Evolutionary conservation across 177 flowering plant species (phyloP).

Genomic region (Vitis hybrid): DNA sequence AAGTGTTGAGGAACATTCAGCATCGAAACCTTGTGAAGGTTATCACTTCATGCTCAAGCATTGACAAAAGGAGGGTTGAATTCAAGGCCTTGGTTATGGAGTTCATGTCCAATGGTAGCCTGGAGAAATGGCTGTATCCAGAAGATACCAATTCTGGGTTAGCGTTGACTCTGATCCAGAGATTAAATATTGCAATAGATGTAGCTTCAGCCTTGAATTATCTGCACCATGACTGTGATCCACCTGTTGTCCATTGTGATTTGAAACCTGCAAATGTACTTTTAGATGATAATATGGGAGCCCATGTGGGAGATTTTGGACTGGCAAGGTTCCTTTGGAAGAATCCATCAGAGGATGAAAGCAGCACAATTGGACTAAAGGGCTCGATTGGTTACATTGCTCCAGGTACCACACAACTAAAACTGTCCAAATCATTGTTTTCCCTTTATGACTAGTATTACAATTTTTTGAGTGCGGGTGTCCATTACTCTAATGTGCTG

Average conservation of each 20-base stretch:
- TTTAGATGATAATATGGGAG: conserved; percentile 12
- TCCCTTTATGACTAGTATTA: no score
- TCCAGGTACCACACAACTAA: conserved; percentile 16
- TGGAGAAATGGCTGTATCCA: conserved; percentile 17
- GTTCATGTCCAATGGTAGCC: conserved; percentile 19
- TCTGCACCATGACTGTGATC: conserved; percentile 18
- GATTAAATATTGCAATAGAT: conserved; percentile 12
- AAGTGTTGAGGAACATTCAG: conserved; percentile 6
- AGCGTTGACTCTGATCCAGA: conserved; percentile 8
- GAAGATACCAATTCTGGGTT: neutral
- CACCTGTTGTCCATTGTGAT: conserved; percentile 19
- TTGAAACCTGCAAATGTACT: conserved; percentile 17
- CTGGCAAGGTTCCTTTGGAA: conserved; percentile 16
- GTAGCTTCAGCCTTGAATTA: conserved; percentile 19
- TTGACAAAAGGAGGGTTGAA: conserved; percentile 9
- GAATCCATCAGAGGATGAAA: neutral
- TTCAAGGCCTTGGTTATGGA: conserved; percentile 18
- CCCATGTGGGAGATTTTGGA: conserved; percentile 28
- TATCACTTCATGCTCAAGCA: conserved; percentile 21
- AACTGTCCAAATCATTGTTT: no score
- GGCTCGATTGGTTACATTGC: conserved; percentile 26
- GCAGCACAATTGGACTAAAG: conserved; percentile 14
- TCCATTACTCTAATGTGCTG: no score
- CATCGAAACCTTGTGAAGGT: conserved; percentile 21
- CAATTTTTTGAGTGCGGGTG: no score